Evolutionary conservation across 2,329 filamentous ascomycete species (phyloP).

Genomic region (Grosmannia huntii): DNA sequence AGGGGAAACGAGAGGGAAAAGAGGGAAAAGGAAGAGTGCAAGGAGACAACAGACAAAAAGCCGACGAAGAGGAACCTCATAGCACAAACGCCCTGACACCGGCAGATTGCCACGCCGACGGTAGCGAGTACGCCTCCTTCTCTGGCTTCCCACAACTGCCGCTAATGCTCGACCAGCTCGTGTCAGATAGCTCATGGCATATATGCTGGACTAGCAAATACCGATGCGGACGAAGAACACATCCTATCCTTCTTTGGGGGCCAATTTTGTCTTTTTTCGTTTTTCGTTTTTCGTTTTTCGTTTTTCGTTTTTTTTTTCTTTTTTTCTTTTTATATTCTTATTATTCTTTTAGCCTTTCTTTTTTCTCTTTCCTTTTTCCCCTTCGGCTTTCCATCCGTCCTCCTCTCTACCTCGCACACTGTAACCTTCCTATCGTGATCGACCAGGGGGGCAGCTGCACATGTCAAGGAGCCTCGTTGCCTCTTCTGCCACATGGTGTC

Average conservation of each 20-base stretch:
- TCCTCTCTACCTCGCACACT: background rate
- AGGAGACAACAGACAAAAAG: background rate
- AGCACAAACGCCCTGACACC: no score
- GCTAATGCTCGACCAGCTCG: no score
- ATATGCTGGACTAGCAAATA: no score
- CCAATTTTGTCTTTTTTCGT: conserved; percentile 1
- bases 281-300: background rate
- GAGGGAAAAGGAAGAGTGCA: background rate
- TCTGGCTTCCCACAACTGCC: no score
- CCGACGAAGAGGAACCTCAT: background rate
- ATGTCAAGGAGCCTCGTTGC: background rate
- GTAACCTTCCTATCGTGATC: background rate
- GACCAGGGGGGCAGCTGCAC: background rate
- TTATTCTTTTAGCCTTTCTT: no score
- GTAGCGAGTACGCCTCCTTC: no score
- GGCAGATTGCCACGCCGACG: no score
- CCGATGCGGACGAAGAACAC: no score
- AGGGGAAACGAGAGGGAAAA: background rate
- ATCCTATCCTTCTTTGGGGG: conserved; percentile 9
- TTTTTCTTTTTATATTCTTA: background rate
- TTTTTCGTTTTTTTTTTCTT: background rate
- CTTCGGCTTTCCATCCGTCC: background rate
- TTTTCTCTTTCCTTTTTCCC: background rate
- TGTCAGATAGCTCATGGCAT: no score
- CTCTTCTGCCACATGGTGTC: no score